These are phyloP conservation scores for Talaromyces sp. DNA, from an alignment of 2,329 filamentous ascomycete genomes.

Conservation along the genomic window DNA sequence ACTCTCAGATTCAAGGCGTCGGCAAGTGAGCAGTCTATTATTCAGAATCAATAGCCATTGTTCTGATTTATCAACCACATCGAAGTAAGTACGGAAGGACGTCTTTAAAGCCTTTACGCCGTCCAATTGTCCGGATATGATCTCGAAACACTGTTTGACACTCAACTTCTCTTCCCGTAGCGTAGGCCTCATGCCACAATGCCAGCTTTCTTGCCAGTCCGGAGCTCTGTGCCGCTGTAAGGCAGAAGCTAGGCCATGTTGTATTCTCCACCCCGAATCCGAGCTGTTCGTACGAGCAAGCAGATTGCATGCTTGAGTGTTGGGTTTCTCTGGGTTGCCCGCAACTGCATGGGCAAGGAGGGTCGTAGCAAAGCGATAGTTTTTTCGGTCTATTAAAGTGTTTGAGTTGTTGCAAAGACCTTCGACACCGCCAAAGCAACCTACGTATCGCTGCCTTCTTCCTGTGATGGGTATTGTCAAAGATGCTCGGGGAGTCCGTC, in stretches of 20 bases:
- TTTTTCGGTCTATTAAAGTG: neutral
- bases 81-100: neutral
- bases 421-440: neutral
- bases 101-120: neutral
- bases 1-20: neutral
- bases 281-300: neutral
- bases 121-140: neutral
- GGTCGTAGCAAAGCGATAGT: neutral
- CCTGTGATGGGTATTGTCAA: neutral
- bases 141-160: neutral
- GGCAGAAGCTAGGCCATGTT: neutral
- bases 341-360: neutral
- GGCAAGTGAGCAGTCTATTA: neutral
- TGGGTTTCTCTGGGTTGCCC: neutral
- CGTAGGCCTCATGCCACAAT: neutral
- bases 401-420: neutral
- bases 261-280: neutral
- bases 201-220: neutral
- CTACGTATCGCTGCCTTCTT: neutral
- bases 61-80: neutral
- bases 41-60: neutral
- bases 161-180: neutral
- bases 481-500: neutral
- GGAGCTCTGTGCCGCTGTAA: neutral
- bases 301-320: neutral